phyloP scores from a whole-genome alignment of 2,329 filamentous ascomycete species.

The Metarhizium album region DNA sequence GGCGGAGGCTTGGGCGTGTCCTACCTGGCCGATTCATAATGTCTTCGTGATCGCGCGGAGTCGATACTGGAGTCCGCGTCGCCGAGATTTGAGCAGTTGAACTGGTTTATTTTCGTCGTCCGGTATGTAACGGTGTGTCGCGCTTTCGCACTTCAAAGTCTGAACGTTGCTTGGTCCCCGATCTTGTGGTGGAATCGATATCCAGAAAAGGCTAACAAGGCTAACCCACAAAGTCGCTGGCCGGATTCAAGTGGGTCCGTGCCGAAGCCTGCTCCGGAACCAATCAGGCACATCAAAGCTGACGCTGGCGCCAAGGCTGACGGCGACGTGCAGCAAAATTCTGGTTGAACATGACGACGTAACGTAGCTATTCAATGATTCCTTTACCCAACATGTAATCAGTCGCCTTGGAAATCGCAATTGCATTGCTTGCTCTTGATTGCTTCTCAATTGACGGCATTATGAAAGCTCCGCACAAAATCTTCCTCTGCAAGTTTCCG shows the following conservation, averaged over 20 bases:
- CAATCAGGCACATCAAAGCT: constrained; percentile 19
- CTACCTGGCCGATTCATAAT: constrained; percentile 53
- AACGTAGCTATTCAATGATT: too few relatives aligned
- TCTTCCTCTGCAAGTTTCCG: constrained; percentile 39
- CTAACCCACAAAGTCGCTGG: constrained; percentile 16
- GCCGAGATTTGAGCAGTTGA: not conserved
- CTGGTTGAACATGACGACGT: too few relatives aligned
- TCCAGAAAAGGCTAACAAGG: constrained; percentile 16
- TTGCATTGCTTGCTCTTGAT: not conserved
- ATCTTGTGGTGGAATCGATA: constrained; percentile 4
- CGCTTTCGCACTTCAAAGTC: not conserved
- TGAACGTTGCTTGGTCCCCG: not conserved
- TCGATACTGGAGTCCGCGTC: not conserved
- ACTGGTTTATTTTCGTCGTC: not conserved
- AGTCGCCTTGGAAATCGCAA: not conserved
- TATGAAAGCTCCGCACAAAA: constrained; percentile 35
- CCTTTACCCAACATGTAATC: too few relatives aligned
- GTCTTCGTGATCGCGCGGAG: constrained; percentile 11
- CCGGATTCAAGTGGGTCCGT: constrained; percentile 30
- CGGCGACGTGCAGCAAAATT: not conserved
- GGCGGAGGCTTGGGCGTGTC: constrained; percentile 18
- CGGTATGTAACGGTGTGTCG: not conserved
- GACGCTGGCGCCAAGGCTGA: constrained; percentile 13
- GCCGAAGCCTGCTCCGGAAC: constrained; percentile 18
- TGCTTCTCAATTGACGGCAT: constrained; percentile 13